Evolutionary conservation across 495 filamentous ascomycete genomes (phyloP).

Genomic region (Penicillium arizonense): DNA sequence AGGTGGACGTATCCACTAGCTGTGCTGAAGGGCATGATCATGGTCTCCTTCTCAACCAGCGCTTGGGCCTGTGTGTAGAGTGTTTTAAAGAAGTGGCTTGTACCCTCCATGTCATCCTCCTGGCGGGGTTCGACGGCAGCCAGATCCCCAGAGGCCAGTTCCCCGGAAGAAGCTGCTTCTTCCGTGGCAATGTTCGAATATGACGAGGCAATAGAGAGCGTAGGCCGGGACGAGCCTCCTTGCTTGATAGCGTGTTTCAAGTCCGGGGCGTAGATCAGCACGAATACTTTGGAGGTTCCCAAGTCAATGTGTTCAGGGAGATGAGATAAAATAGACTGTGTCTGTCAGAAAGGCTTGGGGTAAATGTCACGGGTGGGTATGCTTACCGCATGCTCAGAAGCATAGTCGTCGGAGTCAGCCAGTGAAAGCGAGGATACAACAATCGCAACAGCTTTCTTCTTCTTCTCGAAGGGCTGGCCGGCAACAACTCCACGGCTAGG

Average conservation of each 20-base stretch:
- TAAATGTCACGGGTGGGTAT: neutral
- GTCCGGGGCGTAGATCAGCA: constrained; percentile 83
- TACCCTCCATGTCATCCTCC: constrained; percentile 32
- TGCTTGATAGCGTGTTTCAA: constrained; percentile 60
- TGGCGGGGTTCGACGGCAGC: constrained; percentile 45
- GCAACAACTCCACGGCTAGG: constrained; percentile 19
- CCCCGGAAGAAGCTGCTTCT: constrained; percentile 66
- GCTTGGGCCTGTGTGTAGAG: constrained; percentile 71
- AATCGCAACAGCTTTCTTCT: constrained; percentile 81
- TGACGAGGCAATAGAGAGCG: constrained; percentile 74
- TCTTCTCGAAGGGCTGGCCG: constrained; percentile 28
- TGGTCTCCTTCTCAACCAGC: constrained; percentile 77
- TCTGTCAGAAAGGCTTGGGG: constrained; percentile 19
- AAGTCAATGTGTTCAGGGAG: constrained; percentile 71
- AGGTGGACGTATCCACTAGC: constrained; percentile 75
- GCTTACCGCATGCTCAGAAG: constrained; percentile 75
- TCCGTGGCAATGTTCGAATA: constrained; percentile 84
- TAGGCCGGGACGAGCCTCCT: constrained; percentile 38
- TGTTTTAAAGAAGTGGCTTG: constrained; percentile 63
- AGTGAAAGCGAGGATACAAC: constrained; percentile 70
- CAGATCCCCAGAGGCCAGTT: constrained; percentile 56
- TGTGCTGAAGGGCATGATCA: constrained; percentile 86
- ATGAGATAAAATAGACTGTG: constrained; percentile 84
- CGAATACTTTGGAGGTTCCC: constrained; percentile 68
- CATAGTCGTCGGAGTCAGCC: constrained; percentile 61